Conservation (phyloP, 2,329 filamentous ascomycete genomes). For the Beauveria australis region DNA sequence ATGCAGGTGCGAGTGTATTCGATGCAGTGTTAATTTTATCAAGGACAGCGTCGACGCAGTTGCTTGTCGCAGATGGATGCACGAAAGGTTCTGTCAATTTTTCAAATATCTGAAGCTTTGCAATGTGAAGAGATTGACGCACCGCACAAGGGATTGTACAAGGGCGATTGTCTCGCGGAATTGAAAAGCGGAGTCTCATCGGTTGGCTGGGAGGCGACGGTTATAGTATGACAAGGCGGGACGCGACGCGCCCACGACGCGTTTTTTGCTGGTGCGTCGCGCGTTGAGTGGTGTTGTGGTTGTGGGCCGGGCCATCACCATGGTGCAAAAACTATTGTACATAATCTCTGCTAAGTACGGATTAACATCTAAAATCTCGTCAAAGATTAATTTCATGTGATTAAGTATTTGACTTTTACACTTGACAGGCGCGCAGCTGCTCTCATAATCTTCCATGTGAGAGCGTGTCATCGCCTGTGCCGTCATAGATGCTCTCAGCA, state of each 20-base stretch:
- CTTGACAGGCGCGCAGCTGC: neutral
- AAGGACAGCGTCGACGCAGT: too few relatives aligned
- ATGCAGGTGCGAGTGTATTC: neutral
- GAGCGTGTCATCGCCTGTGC: neutral
- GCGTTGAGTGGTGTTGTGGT: slow-evolving; percentile 2
- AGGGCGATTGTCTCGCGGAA: neutral
- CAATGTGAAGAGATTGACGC: neutral
- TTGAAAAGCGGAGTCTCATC: slow-evolving; percentile 6
- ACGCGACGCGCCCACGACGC: slow-evolving; percentile 1
- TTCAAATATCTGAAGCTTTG: neutral
- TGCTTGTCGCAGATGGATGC: neutral
- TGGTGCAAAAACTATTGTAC: too few relatives aligned
- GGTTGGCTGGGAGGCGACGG: slow-evolving; percentile 10
- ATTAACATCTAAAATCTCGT: neutral
- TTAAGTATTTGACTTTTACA: neutral
- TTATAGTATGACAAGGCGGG: neutral
- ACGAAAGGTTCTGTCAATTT: neutral
- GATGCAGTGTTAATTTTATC: neutral
- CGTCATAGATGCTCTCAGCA: neutral
- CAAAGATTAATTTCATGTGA: neutral
- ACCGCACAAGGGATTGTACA: neutral
- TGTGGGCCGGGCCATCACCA: neutral
- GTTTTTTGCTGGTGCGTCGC: neutral
- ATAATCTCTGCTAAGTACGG: too few relatives aligned
- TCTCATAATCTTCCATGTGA: neutral